Evolutionary conservation across 352 stramenopile genomes (phyloP).

Genomic region (Aphanomyces invadans): DNA sequence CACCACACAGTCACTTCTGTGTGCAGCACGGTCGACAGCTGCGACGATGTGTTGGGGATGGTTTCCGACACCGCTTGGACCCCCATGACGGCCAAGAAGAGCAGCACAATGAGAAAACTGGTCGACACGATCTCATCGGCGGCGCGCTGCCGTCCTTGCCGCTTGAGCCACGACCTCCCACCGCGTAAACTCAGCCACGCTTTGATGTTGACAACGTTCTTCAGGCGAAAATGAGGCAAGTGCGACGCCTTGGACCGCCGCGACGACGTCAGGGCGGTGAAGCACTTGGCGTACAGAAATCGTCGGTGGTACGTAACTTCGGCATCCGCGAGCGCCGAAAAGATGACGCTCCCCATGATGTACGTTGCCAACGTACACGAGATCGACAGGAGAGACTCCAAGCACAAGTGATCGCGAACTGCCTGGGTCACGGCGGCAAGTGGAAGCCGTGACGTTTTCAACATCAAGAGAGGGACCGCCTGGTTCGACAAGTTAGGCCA

Average conservation of each 20-base stretch:
- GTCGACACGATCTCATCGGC: constrained; percentile 85
- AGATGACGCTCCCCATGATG: constrained; percentile 63
- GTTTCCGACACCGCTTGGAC: constrained; percentile 75
- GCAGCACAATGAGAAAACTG: constrained; percentile 81
- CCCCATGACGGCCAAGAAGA: constrained; percentile 78
- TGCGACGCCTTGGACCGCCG: constrained; percentile 73
- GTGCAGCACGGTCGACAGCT: constrained; percentile 52
- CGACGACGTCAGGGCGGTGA: constrained; percentile 81
- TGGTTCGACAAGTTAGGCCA: background rate
- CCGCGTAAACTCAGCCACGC: constrained; percentile 83
- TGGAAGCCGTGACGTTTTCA: constrained; percentile 24
- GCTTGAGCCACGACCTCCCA: constrained; percentile 82
- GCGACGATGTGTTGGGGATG: constrained; percentile 31
- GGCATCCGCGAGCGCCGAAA: constrained; percentile 64
- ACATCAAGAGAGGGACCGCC: constrained; percentile 10
- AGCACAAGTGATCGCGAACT: constrained; percentile 25
- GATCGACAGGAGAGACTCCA: constrained; percentile 39
- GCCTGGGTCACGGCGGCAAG: constrained; percentile 15
- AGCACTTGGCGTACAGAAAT: constrained; percentile 84
- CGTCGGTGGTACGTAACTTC: constrained; percentile 81
- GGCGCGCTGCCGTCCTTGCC: constrained; percentile 71
- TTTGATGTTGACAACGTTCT: constrained; percentile 88
- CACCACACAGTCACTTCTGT: constrained; percentile 85
- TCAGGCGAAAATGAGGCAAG: constrained; percentile 82
- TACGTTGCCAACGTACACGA: constrained; percentile 70